phyloP scores from a whole-genome alignment of 1,284 basidiomycete species.

The Austroboletus olivaceoglutinosus region DNA sequence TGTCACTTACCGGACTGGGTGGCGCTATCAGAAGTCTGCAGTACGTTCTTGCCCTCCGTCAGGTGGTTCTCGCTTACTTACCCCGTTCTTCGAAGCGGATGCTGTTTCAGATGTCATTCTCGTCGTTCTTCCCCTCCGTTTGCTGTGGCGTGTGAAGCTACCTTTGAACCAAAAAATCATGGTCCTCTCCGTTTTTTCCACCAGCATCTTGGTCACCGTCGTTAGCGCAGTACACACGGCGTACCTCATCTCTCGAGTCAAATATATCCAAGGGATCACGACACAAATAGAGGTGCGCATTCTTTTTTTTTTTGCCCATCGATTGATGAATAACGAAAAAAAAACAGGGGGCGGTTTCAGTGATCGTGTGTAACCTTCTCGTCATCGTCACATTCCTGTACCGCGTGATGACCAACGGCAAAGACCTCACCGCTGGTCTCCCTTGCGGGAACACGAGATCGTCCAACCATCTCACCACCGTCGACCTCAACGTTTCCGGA shows the following conservation, averaged over 20 bases:
- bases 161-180: constrained; percentile 26
- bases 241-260: constrained; percentile 15
- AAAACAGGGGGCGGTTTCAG: constrained; percentile 22
- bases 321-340: background rate
- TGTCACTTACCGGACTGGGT: constrained; percentile 23
- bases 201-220: constrained; percentile 28
- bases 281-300: constrained; percentile 25
- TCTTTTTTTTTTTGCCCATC: background rate
- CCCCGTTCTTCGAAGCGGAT: constrained; percentile 17
- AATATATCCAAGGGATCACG: constrained; percentile 9
- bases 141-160: constrained; percentile 28
- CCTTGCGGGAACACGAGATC: background rate
- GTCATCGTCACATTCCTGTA: constrained; percentile 29
- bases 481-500: constrained; percentile 19
- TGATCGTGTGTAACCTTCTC: constrained; percentile 35
- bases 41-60: constrained; percentile 10
- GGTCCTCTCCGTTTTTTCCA: constrained; percentile 29
- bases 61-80: background rate
- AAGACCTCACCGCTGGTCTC: constrained; percentile 6
- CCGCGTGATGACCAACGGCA: constrained; percentile 8
- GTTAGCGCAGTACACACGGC: constrained; percentile 26
- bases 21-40: constrained; percentile 23
- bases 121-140: constrained; percentile 21
- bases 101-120: constrained; percentile 25
- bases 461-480: constrained; percentile 24